These are phyloP conservation scores for Flueggea neowawraea DNA, from an alignment of 441 rosid genomes.

Conservation along the genomic window DNA sequence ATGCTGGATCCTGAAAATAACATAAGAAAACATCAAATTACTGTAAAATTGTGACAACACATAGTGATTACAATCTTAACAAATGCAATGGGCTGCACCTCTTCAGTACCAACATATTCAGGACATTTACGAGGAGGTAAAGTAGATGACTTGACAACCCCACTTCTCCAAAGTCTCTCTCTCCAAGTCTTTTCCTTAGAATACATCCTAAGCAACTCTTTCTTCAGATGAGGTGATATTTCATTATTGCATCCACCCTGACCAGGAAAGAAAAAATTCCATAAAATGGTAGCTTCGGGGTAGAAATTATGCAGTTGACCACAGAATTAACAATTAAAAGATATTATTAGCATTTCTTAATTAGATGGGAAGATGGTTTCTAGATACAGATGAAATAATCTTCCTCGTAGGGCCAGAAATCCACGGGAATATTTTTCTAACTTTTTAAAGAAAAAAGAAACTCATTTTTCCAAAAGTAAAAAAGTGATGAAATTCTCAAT, in stretches of 20 bases:
- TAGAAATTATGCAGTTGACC: background rate
- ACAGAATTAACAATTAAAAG: background rate
- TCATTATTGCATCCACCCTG: conserved; percentile 52
- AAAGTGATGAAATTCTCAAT: too few relatives aligned
- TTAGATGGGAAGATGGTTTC: too few relatives aligned
- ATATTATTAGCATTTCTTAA: too few relatives aligned
- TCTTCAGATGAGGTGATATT: conserved; percentile 65
- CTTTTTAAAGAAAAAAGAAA: too few relatives aligned
- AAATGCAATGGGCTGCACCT: conserved; percentile 42
- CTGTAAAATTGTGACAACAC: background rate
- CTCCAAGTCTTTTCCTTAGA: conserved; percentile 69
- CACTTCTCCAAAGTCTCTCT: conserved; percentile 83
- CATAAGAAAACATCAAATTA: conserved; percentile 8
- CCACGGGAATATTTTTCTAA: too few relatives aligned
- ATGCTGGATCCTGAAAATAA: conserved; percentile 75
- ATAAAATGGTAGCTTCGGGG: conserved; percentile 1
- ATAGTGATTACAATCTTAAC: conserved; percentile 4
- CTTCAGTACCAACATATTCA: conserved; percentile 87
- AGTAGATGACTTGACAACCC: conserved; percentile 75
- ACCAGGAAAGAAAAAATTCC: background rate
- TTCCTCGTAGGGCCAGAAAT: too few relatives aligned
- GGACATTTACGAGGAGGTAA: conserved; percentile 66
- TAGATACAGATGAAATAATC: too few relatives aligned
- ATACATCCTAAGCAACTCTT: conserved; percentile 73
- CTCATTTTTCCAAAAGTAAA: too few relatives aligned